Evolutionary conservation across 169 alveolate genomes (phyloP), one percentile per base, ranked within the genome.

Genomic region (Blepharisma undulans): DNA sequence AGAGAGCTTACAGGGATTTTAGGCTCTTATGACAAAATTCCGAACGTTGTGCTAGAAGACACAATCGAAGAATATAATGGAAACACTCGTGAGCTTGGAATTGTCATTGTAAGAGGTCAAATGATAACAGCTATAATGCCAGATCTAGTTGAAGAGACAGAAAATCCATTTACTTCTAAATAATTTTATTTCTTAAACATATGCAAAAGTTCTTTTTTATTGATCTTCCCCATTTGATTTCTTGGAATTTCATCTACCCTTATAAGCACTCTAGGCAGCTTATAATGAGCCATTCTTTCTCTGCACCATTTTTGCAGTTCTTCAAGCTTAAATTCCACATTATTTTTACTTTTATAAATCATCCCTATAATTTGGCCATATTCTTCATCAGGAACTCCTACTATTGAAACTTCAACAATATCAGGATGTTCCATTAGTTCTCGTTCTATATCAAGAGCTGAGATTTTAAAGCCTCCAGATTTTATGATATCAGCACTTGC

Each of bases 361-460:
- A 91, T 93, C 2, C 76, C 93, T 10, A 93, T 74, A 22, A 84
- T 87, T 76, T 93, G 86, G 18, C 95, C 95, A 19, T 72, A 72
- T 27, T 84, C 59, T 22, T 36, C 87, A 87, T 90, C 93, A 61
- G 91, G 88, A 59, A 91, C 82, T 30, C 95, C 95, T 0, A 91
- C 25, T 22, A 93, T 93, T 22, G 84, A 60, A 22, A 84, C 87
- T 74, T 93, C 95, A 0, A 1, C 21, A 8, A 93, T 72, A 22
- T 29, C 8, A 14, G 84, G 76, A 74, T 78, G 80, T 5, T 76
- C 66, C 12, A 90, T 72, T 16, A 91, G 14, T 21, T 36, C 89
- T 10, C 81, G 3, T 61, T 93, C 95, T 25, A 93, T 93, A n/a
- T 89, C 94, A 32, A 93, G 81, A 27, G 95, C 95, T 21, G 92